Percentiles rank a stretch among this genome's conserved stretches.
These are phyloP conservation scores for Astrocystis sublimbata DNA, from an alignment of 495 filamentous ascomycete genomes.

Conservation along the genomic window DNA sequence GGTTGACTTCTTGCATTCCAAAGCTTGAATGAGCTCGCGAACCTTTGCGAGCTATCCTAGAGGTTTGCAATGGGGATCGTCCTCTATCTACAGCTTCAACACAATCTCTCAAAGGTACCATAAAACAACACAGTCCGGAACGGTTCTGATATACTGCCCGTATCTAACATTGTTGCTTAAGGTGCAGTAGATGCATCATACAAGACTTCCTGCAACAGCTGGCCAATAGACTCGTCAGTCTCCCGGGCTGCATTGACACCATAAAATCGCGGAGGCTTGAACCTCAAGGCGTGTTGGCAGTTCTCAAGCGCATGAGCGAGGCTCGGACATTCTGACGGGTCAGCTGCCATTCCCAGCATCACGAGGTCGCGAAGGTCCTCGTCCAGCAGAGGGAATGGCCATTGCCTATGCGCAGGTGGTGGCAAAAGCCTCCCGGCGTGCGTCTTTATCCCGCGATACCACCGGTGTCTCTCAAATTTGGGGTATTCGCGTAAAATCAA, in stretches of 20 bases:
- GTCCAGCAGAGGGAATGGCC: background rate
- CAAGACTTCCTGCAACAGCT: background rate
- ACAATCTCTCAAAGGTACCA: too few relatives aligned
- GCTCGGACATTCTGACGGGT: background rate
- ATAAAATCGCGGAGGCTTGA: background rate
- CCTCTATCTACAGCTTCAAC: background rate
- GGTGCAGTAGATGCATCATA: background rate
- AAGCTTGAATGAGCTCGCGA: background rate
- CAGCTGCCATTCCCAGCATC: background rate
- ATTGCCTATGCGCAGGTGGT: too few relatives aligned
- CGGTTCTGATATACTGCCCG: too few relatives aligned
- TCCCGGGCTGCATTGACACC: background rate
- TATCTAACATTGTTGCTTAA: too few relatives aligned
- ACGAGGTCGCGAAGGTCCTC: background rate
- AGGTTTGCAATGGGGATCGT: background rate
- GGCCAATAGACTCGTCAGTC: background rate
- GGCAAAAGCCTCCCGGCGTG: background rate
- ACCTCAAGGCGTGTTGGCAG: background rate
- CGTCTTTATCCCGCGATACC: background rate
- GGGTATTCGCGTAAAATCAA: background rate
- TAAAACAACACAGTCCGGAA: too few relatives aligned
- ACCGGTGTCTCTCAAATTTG: fast-evolving
- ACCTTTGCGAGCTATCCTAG: background rate
- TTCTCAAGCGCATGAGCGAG: background rate
- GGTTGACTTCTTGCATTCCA: too few relatives aligned